These are phyloP conservation scores for Sporothrix dimorphospora DNA, from an alignment of 2,329 filamentous ascomycete genomes.

Conservation along the genomic window DNA sequence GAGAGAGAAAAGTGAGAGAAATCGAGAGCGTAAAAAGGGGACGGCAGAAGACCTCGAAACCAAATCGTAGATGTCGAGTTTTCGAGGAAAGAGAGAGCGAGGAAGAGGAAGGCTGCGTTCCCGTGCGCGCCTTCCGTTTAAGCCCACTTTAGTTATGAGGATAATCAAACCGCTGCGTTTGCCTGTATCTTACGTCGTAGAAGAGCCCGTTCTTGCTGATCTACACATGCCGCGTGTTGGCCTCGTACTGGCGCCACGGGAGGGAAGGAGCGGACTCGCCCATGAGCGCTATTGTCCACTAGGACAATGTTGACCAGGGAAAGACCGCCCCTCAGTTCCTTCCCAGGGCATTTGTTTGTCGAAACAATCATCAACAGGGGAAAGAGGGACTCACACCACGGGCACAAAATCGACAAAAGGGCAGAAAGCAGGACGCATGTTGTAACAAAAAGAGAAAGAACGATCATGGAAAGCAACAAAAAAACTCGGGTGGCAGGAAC, in stretches of 20 bases:
- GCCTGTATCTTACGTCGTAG: too few species aligned
- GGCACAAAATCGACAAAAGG: background rate
- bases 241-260: conserved; percentile 22
- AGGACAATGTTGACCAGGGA: background rate
- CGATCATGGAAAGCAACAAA: background rate
- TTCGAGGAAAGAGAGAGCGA: background rate
- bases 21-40: background rate
- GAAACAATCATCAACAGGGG: background rate
- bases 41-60: background rate
- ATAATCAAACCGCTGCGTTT: background rate
- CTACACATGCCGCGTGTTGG: background rate
- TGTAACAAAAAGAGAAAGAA: background rate
- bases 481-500: conserved; percentile 29
- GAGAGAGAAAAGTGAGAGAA: background rate
- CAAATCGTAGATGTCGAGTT: background rate
- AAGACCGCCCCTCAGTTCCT: background rate
- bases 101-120: background rate
- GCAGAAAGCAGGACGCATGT: background rate
- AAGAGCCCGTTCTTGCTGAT: background rate
- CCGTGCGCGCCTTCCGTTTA: background rate
- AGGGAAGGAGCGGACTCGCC: conserved; percentile 27
- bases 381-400: background rate
- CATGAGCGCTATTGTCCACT: conserved; percentile 18
- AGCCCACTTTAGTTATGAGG: background rate
- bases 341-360: background rate